A percentile compares a stretch with the other conserved stretches of the same genome.
Conservation (phyloP, 2,329 filamentous ascomycete genomes). For the Colletotrichum eleusines region DNA sequence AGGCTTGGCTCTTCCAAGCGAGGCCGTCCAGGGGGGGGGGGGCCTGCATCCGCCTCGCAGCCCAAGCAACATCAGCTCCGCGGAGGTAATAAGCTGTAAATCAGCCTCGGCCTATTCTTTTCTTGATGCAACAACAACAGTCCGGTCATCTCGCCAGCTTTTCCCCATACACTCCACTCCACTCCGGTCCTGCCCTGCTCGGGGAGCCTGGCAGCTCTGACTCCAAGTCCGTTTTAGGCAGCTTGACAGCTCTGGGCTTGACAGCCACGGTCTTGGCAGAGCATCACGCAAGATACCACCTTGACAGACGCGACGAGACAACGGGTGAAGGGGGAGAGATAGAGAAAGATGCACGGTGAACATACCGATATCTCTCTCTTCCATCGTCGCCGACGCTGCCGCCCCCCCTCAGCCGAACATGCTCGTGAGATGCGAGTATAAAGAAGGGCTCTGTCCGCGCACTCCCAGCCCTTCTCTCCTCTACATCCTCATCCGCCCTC, state of each 20-base stretch:
- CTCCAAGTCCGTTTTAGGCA: slow-evolving; percentile 35
- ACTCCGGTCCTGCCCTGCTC: slow-evolving; percentile 26
- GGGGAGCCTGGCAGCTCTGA: neutral
- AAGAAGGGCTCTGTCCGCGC: slow-evolving; percentile 15
- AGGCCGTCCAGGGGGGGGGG: too few relatives aligned
- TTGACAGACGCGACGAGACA: slow-evolving; percentile 22
- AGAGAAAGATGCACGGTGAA: neutral
- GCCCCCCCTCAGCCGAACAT: neutral
- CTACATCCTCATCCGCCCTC: slow-evolving; percentile 25
- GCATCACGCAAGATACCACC: slow-evolving; percentile 40
- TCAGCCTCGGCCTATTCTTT: neutral
- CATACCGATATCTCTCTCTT: neutral
- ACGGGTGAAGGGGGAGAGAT: too few relatives aligned
- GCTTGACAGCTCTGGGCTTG: slow-evolving; percentile 34
- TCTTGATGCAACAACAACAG: neutral
- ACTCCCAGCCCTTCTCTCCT: neutral
- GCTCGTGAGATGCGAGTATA: slow-evolving; percentile 19
- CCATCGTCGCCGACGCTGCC: neutral
- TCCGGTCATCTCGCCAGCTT: slow-evolving; percentile 5
- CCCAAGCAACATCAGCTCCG: slow-evolving; percentile 9
- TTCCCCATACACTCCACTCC: neutral
- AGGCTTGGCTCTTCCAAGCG: neutral
- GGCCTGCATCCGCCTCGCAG: neutral
- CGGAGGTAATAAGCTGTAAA: neutral
- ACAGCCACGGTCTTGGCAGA: slow-evolving; percentile 23